phyloP scores from a whole-genome alignment of 2,329 filamentous ascomycete species.

The Talaromyces sp. region DNA sequence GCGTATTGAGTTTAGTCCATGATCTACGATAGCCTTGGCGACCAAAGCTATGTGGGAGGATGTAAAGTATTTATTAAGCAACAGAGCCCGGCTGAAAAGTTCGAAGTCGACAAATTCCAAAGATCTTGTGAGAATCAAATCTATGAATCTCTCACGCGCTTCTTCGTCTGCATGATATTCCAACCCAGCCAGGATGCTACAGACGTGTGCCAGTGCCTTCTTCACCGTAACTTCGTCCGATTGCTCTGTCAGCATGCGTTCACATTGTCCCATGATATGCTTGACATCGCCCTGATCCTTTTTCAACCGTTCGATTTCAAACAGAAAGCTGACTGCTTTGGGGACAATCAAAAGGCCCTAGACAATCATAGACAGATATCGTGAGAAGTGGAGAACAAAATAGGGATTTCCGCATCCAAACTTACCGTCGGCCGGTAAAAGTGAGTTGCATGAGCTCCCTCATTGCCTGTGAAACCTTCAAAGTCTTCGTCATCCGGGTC shows the following conservation, averaged over 20 bases:
- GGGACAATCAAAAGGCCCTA: slow-evolving; percentile 17
- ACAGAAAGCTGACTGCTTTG: background rate
- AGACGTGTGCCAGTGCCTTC: slow-evolving; percentile 8
- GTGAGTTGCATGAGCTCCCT: slow-evolving; percentile 27
- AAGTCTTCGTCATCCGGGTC: slow-evolving; percentile 26
- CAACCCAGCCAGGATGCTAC: background rate
- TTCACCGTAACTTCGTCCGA: background rate
- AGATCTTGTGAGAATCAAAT: background rate
- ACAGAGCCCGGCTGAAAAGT: background rate
- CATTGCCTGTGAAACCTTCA: slow-evolving; percentile 30
- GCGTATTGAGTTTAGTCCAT: slow-evolving; percentile 1
- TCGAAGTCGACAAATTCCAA: slow-evolving; percentile 9
- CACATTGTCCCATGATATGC: background rate
- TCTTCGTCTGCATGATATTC: background rate
- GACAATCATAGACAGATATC: background rate
- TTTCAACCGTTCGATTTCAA: slow-evolving; percentile 11
- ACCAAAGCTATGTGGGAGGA: background rate
- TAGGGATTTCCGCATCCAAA: background rate
- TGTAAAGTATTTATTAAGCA: background rate
- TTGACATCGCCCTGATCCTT: background rate
- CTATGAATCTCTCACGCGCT: background rate
- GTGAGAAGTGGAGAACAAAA: background rate
- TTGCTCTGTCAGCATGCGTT: background rate
- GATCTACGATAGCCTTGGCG: slow-evolving; percentile 9
- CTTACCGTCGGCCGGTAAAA: slow-evolving; percentile 28